Base-by-base conservation (phyloP, 1,139 yeast species). In the Scheffersomyces segobiensis region DNA sequence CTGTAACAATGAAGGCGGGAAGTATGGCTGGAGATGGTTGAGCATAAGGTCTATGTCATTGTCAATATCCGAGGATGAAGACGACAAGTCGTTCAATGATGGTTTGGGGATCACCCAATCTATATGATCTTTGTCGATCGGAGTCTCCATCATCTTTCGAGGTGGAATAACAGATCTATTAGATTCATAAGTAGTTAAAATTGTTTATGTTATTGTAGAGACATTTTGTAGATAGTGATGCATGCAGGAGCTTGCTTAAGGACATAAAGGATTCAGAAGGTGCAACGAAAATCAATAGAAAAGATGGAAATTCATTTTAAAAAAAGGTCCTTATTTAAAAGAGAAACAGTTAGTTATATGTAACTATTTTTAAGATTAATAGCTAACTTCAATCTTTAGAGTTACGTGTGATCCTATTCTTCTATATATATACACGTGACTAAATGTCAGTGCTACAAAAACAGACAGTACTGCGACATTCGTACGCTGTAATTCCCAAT, bases 21-120 rank as follows among this genome's bases (percentile, higher is more conserved):
- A 72, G 56, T 62, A 73, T 4, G 81, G 79, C 55, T 67, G 67
- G 47, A 80, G 68, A 82, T 82, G 80, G 55, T 77, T 66, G 12
- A 81, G 68, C 12, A 80, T 67, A 49, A 75, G 69, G 46, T 73
- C 73, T 14, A 79, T 68, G 60, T 81, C 85, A 61, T 78, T 80
- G 60, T 80, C 83, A n/a, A 75, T 66, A 48, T 80, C 82, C 18
- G 67, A 65, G 6, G 65, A 60, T 21, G 65, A 62, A 20, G 63
- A 60, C 4, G 69, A 63, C 24, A 73, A 62, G 58, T 73, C 74
- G 26, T 63, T 60, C n/a, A 73, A 65, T 1, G 65, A 63, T 1
- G 71, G 67, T 14, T 60, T 58, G 1, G 73, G 71, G 10, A 70
- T 58, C n/a, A 71, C 59, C 46, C 51, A 50, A 12, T 58, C 50